phyloP scores from a whole-genome alignment of 2,329 filamentous ascomycete species.

The Aureobasidium subglaciale region DNA sequence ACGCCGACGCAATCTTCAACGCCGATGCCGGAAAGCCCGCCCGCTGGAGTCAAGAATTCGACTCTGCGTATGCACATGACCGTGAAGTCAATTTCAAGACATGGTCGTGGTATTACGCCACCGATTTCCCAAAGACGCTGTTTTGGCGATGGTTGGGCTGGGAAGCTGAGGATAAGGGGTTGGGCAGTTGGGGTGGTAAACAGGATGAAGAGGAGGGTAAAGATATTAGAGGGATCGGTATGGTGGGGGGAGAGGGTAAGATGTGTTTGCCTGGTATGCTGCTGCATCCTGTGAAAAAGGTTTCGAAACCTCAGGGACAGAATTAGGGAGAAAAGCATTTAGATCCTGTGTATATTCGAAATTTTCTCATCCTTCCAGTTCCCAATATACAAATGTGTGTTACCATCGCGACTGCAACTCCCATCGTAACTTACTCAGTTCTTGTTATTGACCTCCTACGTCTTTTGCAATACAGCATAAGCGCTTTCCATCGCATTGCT shows the following conservation, averaged over 20 bases:
- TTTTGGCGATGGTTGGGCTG: slow-evolving; percentile 84
- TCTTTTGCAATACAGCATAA: not conserved
- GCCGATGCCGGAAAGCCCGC: slow-evolving; percentile 52
- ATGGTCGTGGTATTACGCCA: slow-evolving; percentile 87
- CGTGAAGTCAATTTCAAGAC: slow-evolving; percentile 84
- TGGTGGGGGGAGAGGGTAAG: slow-evolving; percentile 53
- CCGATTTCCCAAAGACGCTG: slow-evolving; percentile 70
- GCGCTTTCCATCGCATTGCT: not conserved
- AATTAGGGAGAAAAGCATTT: too few relatives aligned
- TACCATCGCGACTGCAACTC: too few relatives aligned
- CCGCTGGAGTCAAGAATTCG: slow-evolving; percentile 37
- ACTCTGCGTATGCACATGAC: slow-evolving; percentile 47
- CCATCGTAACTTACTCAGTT: too few relatives aligned
- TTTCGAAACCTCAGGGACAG: slow-evolving; percentile 13
- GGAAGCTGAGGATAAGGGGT: slow-evolving; percentile 68
- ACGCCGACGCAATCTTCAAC: slow-evolving; percentile 74
- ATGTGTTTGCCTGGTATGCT: slow-evolving; percentile 91
- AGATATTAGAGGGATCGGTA: slow-evolving; percentile 31
- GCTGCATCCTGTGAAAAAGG: slow-evolving; percentile 72
- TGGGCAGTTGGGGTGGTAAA: slow-evolving; percentile 51
- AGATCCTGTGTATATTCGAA: not conserved
- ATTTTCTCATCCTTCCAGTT: not conserved
- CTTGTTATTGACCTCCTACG: not conserved
- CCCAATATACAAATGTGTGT: too few relatives aligned
- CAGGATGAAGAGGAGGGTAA: slow-evolving; percentile 17